Percentiles rank a stretch among this genome's conserved stretches.
Evolutionary conservation across 257 asterid species (phyloP).

Genomic region (Asclepias syriaca): DNA sequence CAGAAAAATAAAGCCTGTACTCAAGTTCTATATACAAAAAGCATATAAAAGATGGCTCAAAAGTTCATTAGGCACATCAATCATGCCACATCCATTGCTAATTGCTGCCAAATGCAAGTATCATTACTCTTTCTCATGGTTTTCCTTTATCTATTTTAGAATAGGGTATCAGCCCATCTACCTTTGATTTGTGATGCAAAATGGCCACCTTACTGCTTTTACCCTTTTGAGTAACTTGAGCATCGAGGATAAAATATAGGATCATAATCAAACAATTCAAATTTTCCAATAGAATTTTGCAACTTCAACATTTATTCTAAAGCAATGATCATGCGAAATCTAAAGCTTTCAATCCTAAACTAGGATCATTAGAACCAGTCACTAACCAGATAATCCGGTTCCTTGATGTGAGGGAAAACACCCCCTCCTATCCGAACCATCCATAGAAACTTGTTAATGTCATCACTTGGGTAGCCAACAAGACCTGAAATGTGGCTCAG

Average conservation of each 20-base stretch:
- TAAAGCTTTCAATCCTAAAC: background rate
- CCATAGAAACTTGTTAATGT: constrained; percentile 96
- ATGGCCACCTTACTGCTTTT: background rate
- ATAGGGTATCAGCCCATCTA: background rate
- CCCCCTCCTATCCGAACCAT: constrained; percentile 99
- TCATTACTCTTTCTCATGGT: background rate
- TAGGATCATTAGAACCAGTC: constrained; percentile 7
- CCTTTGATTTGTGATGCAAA: background rate
- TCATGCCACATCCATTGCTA: background rate
- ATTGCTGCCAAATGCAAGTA: background rate
- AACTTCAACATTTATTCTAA: background rate
- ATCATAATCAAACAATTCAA: background rate
- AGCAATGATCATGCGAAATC: background rate
- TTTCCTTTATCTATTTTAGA: background rate
- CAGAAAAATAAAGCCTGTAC: constrained; percentile 1
- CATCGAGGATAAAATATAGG: background rate
- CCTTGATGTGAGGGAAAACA: constrained; percentile 96
- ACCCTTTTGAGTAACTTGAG: background rate
- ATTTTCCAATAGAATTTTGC: background rate
- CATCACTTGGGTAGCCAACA: constrained; percentile 98
- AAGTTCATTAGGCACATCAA: background rate
- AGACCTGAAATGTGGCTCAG: constrained; percentile 57
- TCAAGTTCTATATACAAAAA: background rate
- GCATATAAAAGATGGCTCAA: background rate
- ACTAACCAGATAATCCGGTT: constrained; percentile 95